Evolutionary conservation across 2,329 filamentous ascomycete species (phyloP).

Genomic region (Lecanicillium sp.): DNA sequence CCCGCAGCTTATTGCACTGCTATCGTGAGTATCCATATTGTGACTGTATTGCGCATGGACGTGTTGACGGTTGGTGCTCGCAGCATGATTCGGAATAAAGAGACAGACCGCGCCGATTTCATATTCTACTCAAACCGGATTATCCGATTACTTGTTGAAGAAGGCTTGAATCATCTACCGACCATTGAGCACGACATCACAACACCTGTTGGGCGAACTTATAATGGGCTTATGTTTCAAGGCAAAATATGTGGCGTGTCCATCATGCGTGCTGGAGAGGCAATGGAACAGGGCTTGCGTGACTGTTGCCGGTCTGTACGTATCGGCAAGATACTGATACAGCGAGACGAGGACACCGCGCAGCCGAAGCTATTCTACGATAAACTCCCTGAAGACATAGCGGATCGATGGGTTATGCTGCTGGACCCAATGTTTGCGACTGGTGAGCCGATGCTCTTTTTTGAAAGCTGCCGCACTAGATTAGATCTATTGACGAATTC

Average conservation of each 20-base stretch:
- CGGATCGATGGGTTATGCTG: conserved; percentile 83
- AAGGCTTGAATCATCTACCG: conserved; percentile 92
- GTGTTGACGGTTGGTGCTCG: conserved; percentile 15
- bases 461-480: not conserved
- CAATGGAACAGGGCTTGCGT: conserved; percentile 94
- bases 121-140: conserved; percentile 99
- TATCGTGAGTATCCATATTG: conserved; percentile 64
- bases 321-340: conserved; percentile 97
- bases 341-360: conserved; percentile 90
- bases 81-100: conserved; percentile 91
- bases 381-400: conserved; percentile 91
- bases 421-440: conserved; percentile 99
- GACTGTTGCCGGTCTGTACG: conserved; percentile 97
- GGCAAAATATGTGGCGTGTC: conserved; percentile 98
- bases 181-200: conserved; percentile 83
- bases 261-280: conserved; percentile 96
- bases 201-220: conserved; percentile 81
- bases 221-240: conserved; percentile 88
- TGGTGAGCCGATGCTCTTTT: conserved; percentile 42
- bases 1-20: conserved; percentile 89
- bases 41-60: conserved; percentile 7
- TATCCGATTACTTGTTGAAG: conserved; percentile 91
- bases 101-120: conserved; percentile 88
- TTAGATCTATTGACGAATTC: not conserved
- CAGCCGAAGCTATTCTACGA: conserved; percentile 94